Conservation (phyloP, 805 yeast genomes). For the Yamadazyma olivae region DNA sequence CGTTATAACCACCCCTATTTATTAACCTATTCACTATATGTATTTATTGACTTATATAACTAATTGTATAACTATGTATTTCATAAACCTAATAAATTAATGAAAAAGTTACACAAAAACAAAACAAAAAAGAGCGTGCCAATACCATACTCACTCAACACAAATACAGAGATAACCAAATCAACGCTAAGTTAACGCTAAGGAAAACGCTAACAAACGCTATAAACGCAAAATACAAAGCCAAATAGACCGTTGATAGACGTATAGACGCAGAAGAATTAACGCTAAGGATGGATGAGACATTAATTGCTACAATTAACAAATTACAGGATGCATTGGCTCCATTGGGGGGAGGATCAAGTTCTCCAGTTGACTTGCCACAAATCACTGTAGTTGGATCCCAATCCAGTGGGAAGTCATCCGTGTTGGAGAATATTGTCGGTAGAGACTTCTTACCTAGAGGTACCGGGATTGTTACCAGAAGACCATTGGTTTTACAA, state of each 20-base stretch:
- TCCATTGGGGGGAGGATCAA: slow-evolving; percentile 86
- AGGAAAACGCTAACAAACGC: neutral
- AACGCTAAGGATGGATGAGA: slow-evolving; percentile 58
- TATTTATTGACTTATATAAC: neutral
- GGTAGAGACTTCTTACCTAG: slow-evolving; percentile 90
- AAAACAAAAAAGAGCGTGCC: neutral
- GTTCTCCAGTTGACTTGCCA: slow-evolving; percentile 88
- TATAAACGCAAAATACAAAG: neutral
- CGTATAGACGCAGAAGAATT: no score
- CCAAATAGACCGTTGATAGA: no score
- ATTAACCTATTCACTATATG: no score
- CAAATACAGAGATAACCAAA: neutral
- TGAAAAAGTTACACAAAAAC: neutral
- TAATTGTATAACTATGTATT: neutral
- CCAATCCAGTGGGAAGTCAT: slow-evolving; percentile 85
- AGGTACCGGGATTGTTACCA: slow-evolving; percentile 90
- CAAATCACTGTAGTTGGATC: slow-evolving; percentile 96
- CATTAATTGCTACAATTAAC: slow-evolving; percentile 79
- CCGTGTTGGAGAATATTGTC: slow-evolving; percentile 86
- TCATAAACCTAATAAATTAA: no score
- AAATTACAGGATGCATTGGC: slow-evolving; percentile 96
- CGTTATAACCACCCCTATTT: no score
- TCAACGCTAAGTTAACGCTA: no score
- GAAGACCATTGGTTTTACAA: slow-evolving; percentile 83
- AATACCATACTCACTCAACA: no score